Percentiles rank a stretch among this genome's conserved stretches.
Evolutionary conservation across 179 eudicot species (phyloP).

Genomic region (Spergularia azorica): DNA sequence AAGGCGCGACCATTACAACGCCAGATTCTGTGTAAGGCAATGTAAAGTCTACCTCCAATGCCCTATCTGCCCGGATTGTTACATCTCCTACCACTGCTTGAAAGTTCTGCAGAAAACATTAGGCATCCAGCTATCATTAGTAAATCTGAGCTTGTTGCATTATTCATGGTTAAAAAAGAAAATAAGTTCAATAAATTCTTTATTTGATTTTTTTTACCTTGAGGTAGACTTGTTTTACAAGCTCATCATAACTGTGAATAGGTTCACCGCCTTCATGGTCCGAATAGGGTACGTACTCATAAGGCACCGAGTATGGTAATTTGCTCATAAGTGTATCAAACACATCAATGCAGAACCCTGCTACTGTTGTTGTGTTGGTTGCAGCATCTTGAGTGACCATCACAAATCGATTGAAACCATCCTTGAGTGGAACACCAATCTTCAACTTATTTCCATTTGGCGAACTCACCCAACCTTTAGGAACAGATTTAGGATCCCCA

Average conservation of each 20-base stretch:
- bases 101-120: conserved; percentile 30
- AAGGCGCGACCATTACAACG: conserved; percentile 43
- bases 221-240: conserved; percentile 37
- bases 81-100: conserved; percentile 48
- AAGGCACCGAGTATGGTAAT: conserved; percentile 45
- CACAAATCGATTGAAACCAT: conserved; percentile 50
- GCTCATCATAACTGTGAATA: conserved; percentile 35
- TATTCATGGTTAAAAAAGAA: neutral
- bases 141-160: neutral
- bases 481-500: conserved; percentile 38
- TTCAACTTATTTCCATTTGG: conserved; percentile 46
- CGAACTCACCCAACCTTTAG: conserved; percentile 64
- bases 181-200: neutral
- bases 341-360: conserved; percentile 56
- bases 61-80: conserved; percentile 43
- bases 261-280: conserved; percentile 10
- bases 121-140: neutral
- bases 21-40: conserved; percentile 50
- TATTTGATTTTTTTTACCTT: conserved; percentile 32
- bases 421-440: conserved; percentile 50
- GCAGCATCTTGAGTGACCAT: conserved; percentile 30
- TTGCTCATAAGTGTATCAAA: conserved; percentile 48
- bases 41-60: conserved; percentile 42
- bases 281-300: conserved; percentile 42
- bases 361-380: conserved; percentile 25